These are phyloP conservation scores for Prunus mume DNA, from an alignment of 306 rosid genomes.

Conservation along the genomic window DNA sequence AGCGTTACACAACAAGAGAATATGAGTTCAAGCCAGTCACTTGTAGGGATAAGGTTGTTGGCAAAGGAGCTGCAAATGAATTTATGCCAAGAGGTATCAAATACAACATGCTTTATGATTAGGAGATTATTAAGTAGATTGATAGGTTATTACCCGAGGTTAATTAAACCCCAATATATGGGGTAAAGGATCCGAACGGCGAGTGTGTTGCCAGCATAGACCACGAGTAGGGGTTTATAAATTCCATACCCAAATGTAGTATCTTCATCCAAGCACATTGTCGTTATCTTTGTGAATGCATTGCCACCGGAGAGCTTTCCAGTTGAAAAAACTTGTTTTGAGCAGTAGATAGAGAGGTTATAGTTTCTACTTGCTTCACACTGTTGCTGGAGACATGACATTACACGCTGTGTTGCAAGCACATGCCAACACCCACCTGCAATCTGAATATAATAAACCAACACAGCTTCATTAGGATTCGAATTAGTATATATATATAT, in stretches of 20 bases:
- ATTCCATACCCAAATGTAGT: slow-evolving; percentile 31
- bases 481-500: background rate
- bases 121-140: no score
- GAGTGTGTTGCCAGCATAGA: slow-evolving; percentile 22
- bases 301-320: background rate
- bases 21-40: slow-evolving; percentile 23
- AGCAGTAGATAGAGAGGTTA: slow-evolving; percentile 25
- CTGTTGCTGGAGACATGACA: slow-evolving; percentile 31
- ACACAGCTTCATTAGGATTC: background rate
- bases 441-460: slow-evolving; percentile 13
- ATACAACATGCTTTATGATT: no score
- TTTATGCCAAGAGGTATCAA: no score
- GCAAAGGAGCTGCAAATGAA: slow-evolving; percentile 34
- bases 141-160: slow-evolving; percentile 25
- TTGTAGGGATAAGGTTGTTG: slow-evolving; percentile 32
- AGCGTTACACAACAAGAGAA: slow-evolving; percentile 22
- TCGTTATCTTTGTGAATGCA: slow-evolving; percentile 1
- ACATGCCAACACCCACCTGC: slow-evolving; percentile 33
- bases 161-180: slow-evolving; percentile 38
- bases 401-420: slow-evolving; percentile 31
- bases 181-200: slow-evolving; percentile 37
- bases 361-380: slow-evolving; percentile 22
- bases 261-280: slow-evolving; percentile 27
- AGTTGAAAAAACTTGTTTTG: background rate
- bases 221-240: slow-evolving; percentile 23